These are phyloP conservation scores for Chytriomyces confervae DNA, from an alignment of 192 early-diverging fungal genomes.

Conservation along the genomic window DNA sequence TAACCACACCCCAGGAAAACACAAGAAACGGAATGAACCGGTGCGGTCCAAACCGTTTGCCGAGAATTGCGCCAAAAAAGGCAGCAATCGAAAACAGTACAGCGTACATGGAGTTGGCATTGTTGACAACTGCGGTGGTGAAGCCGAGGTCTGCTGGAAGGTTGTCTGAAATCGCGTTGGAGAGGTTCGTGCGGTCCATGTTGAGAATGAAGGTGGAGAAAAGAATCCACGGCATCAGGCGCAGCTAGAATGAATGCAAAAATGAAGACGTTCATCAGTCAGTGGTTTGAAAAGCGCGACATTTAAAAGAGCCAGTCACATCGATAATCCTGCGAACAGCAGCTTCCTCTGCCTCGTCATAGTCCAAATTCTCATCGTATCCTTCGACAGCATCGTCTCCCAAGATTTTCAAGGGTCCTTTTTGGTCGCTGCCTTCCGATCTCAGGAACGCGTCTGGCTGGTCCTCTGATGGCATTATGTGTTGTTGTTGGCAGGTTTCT, in stretches of 20 bases:
- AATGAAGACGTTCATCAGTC: neutral
- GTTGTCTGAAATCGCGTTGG: constrained; percentile 22
- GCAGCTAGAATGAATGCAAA: neutral
- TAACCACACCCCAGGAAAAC: constrained; percentile 36
- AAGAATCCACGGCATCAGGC: constrained; percentile 35
- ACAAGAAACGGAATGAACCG: constrained; percentile 33
- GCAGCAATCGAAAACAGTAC: constrained; percentile 29
- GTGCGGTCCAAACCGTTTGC: constrained; percentile 23
- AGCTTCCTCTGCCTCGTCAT: constrained; percentile 7
- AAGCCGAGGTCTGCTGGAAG: constrained; percentile 12
- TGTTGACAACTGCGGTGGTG: constrained; percentile 4
- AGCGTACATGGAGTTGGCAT: constrained; percentile 16
- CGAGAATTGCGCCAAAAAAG: constrained; percentile 29
- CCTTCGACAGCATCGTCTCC: neutral
- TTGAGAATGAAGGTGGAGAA: constrained; percentile 35
- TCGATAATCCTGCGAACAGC: constrained; percentile 11
- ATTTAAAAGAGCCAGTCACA: neutral
- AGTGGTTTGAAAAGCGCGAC: neutral
- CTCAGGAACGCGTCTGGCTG: too few species aligned
- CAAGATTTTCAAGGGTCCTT: too few species aligned
- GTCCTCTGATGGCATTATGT: too few species aligned
- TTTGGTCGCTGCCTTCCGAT: too few species aligned
- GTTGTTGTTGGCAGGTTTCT: too few species aligned
- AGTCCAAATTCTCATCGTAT: neutral
- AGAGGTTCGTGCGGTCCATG: constrained; percentile 36